These are phyloP conservation scores for Penicillium oxalicum DNA, from an alignment of 2,329 filamentous ascomycete species.

Conservation along the genomic window DNA sequence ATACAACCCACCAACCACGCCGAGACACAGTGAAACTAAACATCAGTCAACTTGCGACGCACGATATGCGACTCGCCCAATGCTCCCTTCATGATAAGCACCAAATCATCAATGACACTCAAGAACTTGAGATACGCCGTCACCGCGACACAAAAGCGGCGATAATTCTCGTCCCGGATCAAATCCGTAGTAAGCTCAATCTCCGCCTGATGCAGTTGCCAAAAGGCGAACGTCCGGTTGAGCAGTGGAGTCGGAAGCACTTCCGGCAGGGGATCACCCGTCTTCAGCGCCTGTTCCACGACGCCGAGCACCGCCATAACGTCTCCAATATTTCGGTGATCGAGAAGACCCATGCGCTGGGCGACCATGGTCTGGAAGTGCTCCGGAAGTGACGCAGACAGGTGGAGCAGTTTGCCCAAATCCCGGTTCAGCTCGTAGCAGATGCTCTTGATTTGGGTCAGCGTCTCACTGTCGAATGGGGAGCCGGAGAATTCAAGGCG, in stretches of 20 bases:
- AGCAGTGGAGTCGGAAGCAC: slow-evolving; percentile 45
- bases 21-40: slow-evolving; percentile 2
- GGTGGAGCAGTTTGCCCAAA: slow-evolving; percentile 32
- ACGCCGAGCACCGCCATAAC: slow-evolving; percentile 48
- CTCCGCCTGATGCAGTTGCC: slow-evolving; percentile 16
- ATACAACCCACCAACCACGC: no score
- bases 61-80: slow-evolving; percentile 41
- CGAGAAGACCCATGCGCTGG: slow-evolving; percentile 35
- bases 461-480: slow-evolving; percentile 31
- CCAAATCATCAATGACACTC: slow-evolving; percentile 41
- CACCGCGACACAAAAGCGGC: slow-evolving; percentile 45
- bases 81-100: slow-evolving; percentile 40
- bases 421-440: slow-evolving; percentile 30
- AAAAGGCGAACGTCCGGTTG: slow-evolving; percentile 29
- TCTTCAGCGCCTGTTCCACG: slow-evolving; percentile 44
- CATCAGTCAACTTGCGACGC: slow-evolving; percentile 15
- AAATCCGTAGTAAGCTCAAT: slow-evolving; percentile 29
- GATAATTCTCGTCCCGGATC: slow-evolving; percentile 40
- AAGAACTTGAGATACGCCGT: slow-evolving; percentile 43
- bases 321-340: slow-evolving; percentile 44
- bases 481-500: slow-evolving; percentile 37
- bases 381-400: slow-evolving; percentile 32
- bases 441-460: slow-evolving; percentile 28
- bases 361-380: slow-evolving; percentile 39
- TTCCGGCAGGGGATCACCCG: slow-evolving; percentile 45